Base-by-base conservation (phyloP, 768 basidiomycete species). In the Naganishia kalamii region DNA sequence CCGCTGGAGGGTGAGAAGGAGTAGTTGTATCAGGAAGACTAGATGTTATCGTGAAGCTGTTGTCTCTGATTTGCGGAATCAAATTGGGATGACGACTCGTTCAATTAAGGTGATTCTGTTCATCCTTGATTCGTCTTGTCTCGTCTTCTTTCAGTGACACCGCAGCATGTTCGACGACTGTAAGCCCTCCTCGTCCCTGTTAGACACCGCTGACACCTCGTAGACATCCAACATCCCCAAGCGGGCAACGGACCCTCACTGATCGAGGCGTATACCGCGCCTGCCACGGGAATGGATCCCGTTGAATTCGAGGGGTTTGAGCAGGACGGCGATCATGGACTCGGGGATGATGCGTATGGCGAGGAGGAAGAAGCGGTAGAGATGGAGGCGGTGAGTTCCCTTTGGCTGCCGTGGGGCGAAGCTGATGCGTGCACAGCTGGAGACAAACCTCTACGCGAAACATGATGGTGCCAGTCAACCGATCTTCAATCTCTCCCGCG, bases 191-290 rank as follows among this genome's bases (percentile, higher is more conserved):
- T 52, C 59, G 8, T 32, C 21, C 32, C 27, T 37, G 41, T 47
- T 32, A 44, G n/a, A 33, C 41, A 21, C 21, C 41, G 37, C 59
- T 13, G 17, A 44, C 52, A 19, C 11, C 32, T 51, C 30, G 10
- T 69, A 96, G 92, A 90, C 76, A 90, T 96, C 70, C 90, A 96
- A 75, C 92, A 93, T 75, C 81, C 90, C n/a, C n/a, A n/a, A n/a
- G n/a, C 21, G 80, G 83, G 35, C 81, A 82, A 4, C 83, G 67
- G 44, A 46, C 63, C n/a, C 65, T 69, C 21, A 46, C 23, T 4
- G 67, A 49, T 19, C 69, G n/a, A 67, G 48, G 63, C 67, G 60
- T 47, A 67, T 30, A 64, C 69, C 37, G 40, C 74, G 41, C 59
- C 76, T 79, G 75, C 46, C 70, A 29, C 79, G 77, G 59, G 83